Evolutionary conservation across 2,329 filamentous ascomycete genomes (phyloP).

Genomic region (Colletotrichum graminicola): DNA sequence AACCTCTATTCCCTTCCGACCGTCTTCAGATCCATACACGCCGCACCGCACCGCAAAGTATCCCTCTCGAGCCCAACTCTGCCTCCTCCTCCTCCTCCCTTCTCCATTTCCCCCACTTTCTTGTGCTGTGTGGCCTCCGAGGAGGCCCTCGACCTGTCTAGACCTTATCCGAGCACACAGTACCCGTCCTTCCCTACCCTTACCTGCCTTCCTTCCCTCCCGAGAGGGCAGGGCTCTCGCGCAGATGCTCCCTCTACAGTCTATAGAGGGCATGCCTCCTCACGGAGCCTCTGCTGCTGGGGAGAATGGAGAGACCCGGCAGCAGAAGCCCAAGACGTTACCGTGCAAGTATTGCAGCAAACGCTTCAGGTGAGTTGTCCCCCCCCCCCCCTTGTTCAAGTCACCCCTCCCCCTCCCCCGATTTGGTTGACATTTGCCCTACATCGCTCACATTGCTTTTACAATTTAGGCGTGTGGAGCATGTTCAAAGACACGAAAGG

Average conservation of each 20-base stretch:
- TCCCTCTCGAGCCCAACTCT: constrained; percentile 34
- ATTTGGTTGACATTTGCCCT: constrained; percentile 39
- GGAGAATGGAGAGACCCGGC: constrained; percentile 64
- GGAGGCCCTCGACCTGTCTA: constrained; percentile 44
- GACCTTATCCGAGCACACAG: constrained; percentile 42
- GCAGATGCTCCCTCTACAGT: constrained; percentile 66
- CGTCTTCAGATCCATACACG: constrained; percentile 29
- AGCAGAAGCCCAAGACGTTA: constrained; percentile 71
- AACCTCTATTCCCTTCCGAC: constrained; percentile 14
- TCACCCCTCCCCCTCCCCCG: constrained; percentile 23
- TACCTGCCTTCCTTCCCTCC: constrained; percentile 7
- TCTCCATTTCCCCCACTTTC: constrained; percentile 46
- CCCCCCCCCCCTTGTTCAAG: constrained; percentile 25
- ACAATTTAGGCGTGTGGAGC: constrained; percentile 69
- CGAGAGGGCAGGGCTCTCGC: constrained; percentile 41
- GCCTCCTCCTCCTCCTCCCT: constrained; percentile 38
- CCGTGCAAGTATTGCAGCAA: constrained; percentile 75
- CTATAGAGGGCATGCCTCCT: constrained; percentile 61
- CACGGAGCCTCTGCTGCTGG: constrained; percentile 50
- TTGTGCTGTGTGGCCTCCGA: constrained; percentile 52
- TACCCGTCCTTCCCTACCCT: constrained; percentile 42
- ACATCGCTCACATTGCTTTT: constrained; percentile 55
- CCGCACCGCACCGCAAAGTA: constrained; percentile 40
- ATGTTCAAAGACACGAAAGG: constrained; percentile 73
- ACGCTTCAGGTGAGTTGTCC: constrained; percentile 66